Conservation (phyloP, 129 eudicot species). For the sunflower (Helianthus annuus) region DNA sequence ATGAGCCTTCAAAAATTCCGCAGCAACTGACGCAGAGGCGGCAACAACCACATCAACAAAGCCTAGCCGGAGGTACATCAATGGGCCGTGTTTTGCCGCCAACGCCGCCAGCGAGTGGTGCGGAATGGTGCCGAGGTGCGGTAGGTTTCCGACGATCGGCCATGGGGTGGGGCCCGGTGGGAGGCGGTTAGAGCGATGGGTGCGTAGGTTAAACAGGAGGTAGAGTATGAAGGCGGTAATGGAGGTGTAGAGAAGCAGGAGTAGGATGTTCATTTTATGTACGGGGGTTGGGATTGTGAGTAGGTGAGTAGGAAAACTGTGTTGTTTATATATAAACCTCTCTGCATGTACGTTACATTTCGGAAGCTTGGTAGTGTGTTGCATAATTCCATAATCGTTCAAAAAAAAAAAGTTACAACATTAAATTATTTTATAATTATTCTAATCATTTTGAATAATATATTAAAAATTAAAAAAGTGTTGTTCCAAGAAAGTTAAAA, state of each 20-base stretch:
- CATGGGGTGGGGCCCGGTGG: constrained; percentile 96
- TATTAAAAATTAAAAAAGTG: too few relatives aligned
- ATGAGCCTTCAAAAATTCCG: constrained; percentile 60
- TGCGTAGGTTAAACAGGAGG: constrained; percentile 31
- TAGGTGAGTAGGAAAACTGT: too few relatives aligned
- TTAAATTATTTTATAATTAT: too few relatives aligned
- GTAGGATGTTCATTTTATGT: constrained; percentile 16
- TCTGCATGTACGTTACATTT: too few relatives aligned
- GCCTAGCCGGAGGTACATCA: constrained; percentile 77
- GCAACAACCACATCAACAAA: constrained; percentile 81
- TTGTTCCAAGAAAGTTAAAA: too few relatives aligned
- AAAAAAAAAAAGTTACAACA: too few relatives aligned
- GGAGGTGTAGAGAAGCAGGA: constrained; percentile 29
- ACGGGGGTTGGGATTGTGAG: not conserved
- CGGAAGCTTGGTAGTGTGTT: too few relatives aligned
- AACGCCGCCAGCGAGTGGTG: constrained; percentile 72
- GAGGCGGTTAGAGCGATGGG: constrained; percentile 29
- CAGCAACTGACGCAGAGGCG: constrained; percentile 64
- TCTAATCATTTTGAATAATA: too few relatives aligned
- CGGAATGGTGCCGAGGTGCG: constrained; percentile 71
- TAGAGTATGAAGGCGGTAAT: constrained; percentile 25
- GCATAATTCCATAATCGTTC: too few relatives aligned
- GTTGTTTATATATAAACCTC: too few relatives aligned
- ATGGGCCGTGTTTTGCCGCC: constrained; percentile 71
- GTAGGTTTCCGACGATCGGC: constrained; percentile 89